Evolutionary conservation across 2,329 filamentous ascomycete species (phyloP).

Genomic region (Epichloe hybrida): DNA sequence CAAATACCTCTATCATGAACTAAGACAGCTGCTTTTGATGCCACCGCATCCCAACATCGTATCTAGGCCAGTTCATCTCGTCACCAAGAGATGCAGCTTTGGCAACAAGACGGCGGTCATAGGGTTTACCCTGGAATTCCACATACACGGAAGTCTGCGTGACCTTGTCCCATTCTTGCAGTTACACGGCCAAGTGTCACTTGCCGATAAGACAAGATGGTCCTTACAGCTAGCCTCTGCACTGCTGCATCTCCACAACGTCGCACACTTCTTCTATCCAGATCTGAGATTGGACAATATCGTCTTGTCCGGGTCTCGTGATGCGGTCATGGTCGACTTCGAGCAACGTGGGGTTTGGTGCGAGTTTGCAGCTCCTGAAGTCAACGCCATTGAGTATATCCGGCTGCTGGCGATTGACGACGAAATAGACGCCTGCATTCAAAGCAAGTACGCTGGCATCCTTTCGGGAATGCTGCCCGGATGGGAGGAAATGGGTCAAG

Average conservation of each 20-base stretch:
- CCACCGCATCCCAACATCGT: conserved; percentile 40
- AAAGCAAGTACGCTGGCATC: conserved; percentile 26
- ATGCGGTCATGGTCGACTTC: conserved; percentile 46
- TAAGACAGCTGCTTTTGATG: conserved; percentile 39
- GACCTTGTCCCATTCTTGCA: conserved; percentile 39
- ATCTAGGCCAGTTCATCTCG: conserved; percentile 34
- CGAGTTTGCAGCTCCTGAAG: conserved; percentile 46
- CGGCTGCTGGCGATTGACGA: conserved; percentile 38
- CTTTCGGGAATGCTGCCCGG: conserved; percentile 31
- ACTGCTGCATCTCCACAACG: conserved; percentile 34
- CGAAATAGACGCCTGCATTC: conserved; percentile 26
- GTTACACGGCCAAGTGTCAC: conserved; percentile 28
- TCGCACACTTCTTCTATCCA: conserved; percentile 37
- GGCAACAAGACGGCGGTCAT: conserved; percentile 41
- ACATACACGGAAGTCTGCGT: conserved; percentile 39
- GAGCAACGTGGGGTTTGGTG: conserved; percentile 51
- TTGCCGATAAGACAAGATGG: conserved; percentile 37
- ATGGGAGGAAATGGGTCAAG: conserved; percentile 27
- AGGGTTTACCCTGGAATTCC: conserved; percentile 43
- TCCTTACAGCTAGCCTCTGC: conserved; percentile 37
- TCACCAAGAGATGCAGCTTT: conserved; percentile 42
- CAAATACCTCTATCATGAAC: conserved; percentile 49
- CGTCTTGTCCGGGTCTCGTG: conserved; percentile 32
- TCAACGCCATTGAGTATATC: conserved; percentile 45
- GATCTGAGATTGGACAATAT: conserved; percentile 48